Conservation (phyloP, 2,329 filamentous ascomycete species). For the Helotiales sp. region DNA sequence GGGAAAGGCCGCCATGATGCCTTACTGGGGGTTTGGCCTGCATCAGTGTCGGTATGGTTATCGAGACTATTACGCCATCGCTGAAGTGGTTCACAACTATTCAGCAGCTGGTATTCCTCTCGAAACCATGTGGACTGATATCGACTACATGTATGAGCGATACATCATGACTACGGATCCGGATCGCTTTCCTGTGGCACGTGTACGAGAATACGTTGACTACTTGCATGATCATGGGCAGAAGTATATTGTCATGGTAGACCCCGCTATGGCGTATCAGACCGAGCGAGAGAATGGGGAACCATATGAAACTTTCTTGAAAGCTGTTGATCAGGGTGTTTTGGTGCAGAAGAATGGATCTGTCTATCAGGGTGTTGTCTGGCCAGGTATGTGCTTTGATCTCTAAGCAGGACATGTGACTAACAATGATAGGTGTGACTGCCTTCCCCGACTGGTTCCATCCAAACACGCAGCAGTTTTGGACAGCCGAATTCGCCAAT, state of each 20-base stretch:
- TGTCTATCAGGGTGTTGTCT: conserved; percentile 67
- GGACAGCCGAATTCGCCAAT: conserved; percentile 63
- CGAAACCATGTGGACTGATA: conserved; percentile 69
- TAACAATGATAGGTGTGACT: conserved; percentile 41
- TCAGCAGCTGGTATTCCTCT: conserved; percentile 63
- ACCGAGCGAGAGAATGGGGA: conserved; percentile 2
- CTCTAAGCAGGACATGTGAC: background rate
- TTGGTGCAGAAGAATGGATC: conserved; percentile 57
- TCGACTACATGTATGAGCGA: conserved; percentile 62
- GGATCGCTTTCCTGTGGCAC: conserved; percentile 56
- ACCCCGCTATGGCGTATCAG: conserved; percentile 59
- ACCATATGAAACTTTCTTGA: conserved; percentile 52
- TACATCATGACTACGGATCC: conserved; percentile 49
- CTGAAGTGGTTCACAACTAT: conserved; percentile 68
- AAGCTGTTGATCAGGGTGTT: conserved; percentile 48
- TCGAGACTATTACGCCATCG: conserved; percentile 61
- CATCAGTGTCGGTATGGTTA: conserved; percentile 67
- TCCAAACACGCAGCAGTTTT: conserved; percentile 62
- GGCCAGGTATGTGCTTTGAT: conserved; percentile 56
- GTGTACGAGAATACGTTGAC: conserved; percentile 47
- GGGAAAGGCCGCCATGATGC: conserved; percentile 59
- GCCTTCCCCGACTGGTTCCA: conserved; percentile 79
- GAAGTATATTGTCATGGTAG: conserved; percentile 76
- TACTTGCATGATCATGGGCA: conserved; percentile 67
- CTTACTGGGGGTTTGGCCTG: conserved; percentile 63